Base-by-base conservation (phyloP, 106 monocot species). In the Iris macrosiphon region DNA sequence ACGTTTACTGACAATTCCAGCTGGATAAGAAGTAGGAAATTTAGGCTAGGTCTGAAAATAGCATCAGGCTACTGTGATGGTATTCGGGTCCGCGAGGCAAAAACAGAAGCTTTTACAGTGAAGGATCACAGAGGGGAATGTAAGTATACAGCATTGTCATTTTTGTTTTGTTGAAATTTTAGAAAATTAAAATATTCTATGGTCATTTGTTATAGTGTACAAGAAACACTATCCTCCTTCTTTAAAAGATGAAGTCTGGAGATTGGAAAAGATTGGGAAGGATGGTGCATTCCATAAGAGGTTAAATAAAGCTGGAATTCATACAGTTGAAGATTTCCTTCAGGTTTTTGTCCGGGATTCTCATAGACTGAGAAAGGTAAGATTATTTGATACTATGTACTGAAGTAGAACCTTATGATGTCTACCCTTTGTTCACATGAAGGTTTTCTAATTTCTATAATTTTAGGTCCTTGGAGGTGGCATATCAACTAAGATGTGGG, bases 401-500 rank as follows among this genome's bases (percentile, higher is more conserved):
- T 39, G 1, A 18, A 30, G 3, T 40, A 52, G 31, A 51, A 25
- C 15, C n/a, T 43, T 12, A 10, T 11, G 9, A 12, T 39, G 16
- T 45, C 40, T 18, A 27, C 37, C n/a, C 29, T 14, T 50, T 31
- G 20, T 26, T 60, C 40, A 18, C 41, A 55, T 42, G 12, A 34
- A 38, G 17, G 3, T 42, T 59, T 42, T 45, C 46, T 54, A 28
- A 33, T 59, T 42, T 45, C 46, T 54, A 28, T 23, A 50, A 65
- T 49, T 65, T 39, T 40, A 94, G 88, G 77, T 89, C 57, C 88
- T 94, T 45, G 94, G 94, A 48, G 85, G 76, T 63, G 76, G 85
- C 56, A 89, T 94, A 88, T 94, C 94, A 46, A 94, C 85, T 62
- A 88, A 75, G 67, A 94, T 94, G 94, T 94, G 94, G 94, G 94